Conservation (phyloP, 139 green algal species). For the Pseudopediastrum boryanum region DNA sequence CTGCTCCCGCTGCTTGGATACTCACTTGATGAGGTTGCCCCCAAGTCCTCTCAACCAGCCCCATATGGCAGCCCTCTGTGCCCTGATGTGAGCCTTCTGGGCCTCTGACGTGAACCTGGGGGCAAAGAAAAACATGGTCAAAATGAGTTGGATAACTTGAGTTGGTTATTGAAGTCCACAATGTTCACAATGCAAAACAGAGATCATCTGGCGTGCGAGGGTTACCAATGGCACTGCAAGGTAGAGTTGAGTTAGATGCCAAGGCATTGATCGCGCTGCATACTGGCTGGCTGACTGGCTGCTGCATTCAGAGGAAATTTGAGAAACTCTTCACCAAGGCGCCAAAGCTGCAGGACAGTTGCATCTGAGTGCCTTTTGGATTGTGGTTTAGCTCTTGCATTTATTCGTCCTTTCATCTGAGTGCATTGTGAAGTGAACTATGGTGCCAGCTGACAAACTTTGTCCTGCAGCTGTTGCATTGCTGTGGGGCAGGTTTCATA, state of each 20-base stretch:
- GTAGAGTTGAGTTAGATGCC: background rate
- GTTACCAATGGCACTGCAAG: background rate
- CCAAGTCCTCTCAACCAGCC: constrained; percentile 28
- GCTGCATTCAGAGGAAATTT: too few species aligned
- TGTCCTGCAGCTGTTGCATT: background rate
- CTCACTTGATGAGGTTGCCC: constrained; percentile 35
- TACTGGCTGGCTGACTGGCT: too few species aligned
- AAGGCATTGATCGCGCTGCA: background rate
- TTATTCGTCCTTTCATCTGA: too few species aligned
- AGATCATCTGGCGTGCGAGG: background rate
- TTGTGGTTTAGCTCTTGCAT: background rate
- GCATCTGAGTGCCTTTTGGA: too few species aligned
- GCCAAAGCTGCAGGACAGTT: too few species aligned
- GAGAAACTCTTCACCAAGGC: too few species aligned
- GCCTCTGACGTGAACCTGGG: constrained; percentile 39
- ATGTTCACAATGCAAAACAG: background rate
- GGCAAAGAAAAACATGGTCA: background rate
- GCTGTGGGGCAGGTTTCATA: background rate
- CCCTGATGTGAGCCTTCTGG: constrained; percentile 48
- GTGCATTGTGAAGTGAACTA: too few species aligned
- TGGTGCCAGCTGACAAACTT: too few species aligned
- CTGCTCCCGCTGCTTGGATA: too few species aligned
- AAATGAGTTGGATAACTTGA: background rate
- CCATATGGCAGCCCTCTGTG: constrained; percentile 40
- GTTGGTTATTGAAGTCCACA: background rate